Evolutionary conservation across 2,329 filamentous ascomycete species (phyloP).

Genomic region (Scedosporium boydii): DNA sequence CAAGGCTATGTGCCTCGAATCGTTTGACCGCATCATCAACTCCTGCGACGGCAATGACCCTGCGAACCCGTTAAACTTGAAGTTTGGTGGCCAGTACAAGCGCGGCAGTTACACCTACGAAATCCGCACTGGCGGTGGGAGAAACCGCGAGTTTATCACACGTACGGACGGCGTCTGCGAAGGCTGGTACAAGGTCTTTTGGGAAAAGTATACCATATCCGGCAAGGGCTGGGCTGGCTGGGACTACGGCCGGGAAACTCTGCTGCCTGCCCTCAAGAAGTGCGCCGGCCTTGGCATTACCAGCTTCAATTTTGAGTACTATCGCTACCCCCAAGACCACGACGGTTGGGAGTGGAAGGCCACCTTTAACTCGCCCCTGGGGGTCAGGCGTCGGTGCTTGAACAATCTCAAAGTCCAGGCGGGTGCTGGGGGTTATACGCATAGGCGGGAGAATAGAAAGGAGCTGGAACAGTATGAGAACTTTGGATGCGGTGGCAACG

Average conservation of each 20-base stretch:
- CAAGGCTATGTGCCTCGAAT: slow-evolving; percentile 13
- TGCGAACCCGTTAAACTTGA: slow-evolving; percentile 21
- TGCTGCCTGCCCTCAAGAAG: background rate
- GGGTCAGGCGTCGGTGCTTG: background rate
- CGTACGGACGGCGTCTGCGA: background rate
- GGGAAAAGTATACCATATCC: background rate
- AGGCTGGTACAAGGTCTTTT: background rate
- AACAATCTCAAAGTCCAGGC: background rate
- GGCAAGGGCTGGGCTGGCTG: background rate
- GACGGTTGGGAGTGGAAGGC: background rate
- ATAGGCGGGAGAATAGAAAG: background rate
- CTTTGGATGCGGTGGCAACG: background rate
- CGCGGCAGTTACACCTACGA: slow-evolving; percentile 17
- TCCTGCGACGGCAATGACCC: slow-evolving; percentile 17
- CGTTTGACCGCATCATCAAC: slow-evolving; percentile 15
- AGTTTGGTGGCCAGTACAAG: slow-evolving; percentile 16
- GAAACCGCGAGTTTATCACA: background rate
- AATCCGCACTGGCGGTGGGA: slow-evolving; percentile 10
- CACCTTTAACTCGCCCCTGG: background rate
- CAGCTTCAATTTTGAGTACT: background rate
- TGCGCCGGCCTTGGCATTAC: background rate
- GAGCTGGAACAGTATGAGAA: background rate
- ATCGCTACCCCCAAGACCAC: background rate
- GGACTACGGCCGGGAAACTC: background rate
- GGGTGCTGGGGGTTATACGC: background rate